Evolutionary conservation across 2,329 filamentous ascomycete species (phyloP), one percentile per base, ranked within the genome.

Genomic region (Talaromyces sp.): DNA sequence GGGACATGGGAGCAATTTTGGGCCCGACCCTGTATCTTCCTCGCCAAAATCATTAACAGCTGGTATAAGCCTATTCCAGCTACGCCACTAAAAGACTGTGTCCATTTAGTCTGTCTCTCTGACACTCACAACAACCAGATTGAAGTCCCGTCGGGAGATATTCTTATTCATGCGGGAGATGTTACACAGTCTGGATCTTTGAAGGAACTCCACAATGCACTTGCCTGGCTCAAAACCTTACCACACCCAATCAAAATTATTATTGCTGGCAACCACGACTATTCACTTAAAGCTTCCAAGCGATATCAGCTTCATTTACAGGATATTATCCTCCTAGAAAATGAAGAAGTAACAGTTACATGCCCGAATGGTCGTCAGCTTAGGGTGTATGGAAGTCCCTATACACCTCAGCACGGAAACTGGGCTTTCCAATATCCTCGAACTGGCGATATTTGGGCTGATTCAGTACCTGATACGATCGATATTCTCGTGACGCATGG

Each of bases 221-320:
- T 96, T 41, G 82, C 91, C 72, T 96, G 90, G 90, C 77, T 96
- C 17, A 79, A 77, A 30, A 73, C 76, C 1, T 81, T 88, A 16
- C 86, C 89, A 0, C 90, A 95, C 66, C 72, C 74, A 36, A 80
- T 91, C 69, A 95, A 96, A 70, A 77, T 96, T 13, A 80, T 91
- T 14, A 84, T 96, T 29, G 84, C 85, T 13, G 91, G 91, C 0
- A 96, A 96, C 67, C 91, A 96, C 67, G 91, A 96, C 64, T 84
- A 84, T 56, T 90, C 83, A 75, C 87, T 95, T 52, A 91, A 94
- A 70, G 77, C 81, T 7, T 75, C 78, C 19, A 83, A 88, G 64
- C 74, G 77, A 13, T 72, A 74, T 42, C 68, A 66, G 16, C 74
- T 90, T 3, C 75, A 89, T 56, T 84, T 88, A 75, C 84, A 80